These are phyloP conservation scores for Protomyces gravidus DNA, from an alignment of 1,139 yeast species.

Conservation along the genomic window DNA sequence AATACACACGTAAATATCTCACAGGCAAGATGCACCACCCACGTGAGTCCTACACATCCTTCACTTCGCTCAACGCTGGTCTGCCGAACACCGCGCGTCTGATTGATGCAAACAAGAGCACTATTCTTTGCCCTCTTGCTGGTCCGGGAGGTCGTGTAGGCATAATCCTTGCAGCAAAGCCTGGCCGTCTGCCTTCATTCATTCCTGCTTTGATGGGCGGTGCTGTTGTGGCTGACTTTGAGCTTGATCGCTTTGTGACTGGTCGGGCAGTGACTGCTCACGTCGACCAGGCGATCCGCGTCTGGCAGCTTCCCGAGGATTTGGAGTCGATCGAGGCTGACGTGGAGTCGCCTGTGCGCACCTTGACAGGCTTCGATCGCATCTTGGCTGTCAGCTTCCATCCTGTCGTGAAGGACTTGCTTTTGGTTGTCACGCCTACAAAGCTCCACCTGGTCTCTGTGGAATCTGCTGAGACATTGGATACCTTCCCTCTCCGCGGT, in stretches of 20 bases:
- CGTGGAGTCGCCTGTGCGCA: slow-evolving; percentile 12
- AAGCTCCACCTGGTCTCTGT: slow-evolving; percentile 10
- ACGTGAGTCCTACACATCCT: slow-evolving; percentile 20
- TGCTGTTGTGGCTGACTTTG: slow-evolving; percentile 20
- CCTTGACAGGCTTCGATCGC: slow-evolving; percentile 15
- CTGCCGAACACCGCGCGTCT: slow-evolving; percentile 22
- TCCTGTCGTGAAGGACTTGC: slow-evolving; percentile 8
- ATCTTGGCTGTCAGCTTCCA: slow-evolving; percentile 13
- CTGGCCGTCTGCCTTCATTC: slow-evolving; percentile 22
- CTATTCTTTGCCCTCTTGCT: slow-evolving; percentile 15
- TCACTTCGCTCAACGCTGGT: slow-evolving; percentile 18
- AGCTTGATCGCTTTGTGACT: slow-evolving; percentile 9
- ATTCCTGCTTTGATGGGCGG: slow-evolving; percentile 15
- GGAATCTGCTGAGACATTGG: slow-evolving; percentile 3
- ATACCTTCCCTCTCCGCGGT: background rate
- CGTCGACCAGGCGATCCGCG: slow-evolving; percentile 9
- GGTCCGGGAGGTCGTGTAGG: slow-evolving; percentile 25
- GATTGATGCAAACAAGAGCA: slow-evolving; percentile 15
- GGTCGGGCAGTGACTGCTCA: slow-evolving; percentile 23
- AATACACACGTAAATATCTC: slow-evolving; percentile 19
- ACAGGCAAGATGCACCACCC: slow-evolving; percentile 19
- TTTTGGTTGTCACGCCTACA: slow-evolving; percentile 17
- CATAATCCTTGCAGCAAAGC: background rate
- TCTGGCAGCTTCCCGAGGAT: slow-evolving; percentile 17
- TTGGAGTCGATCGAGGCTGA: slow-evolving; percentile 11